Evolutionary conservation across 106 monocot species (phyloP), one percentile per base, ranked within the genome.

Genomic region (Acorus calamus): DNA sequence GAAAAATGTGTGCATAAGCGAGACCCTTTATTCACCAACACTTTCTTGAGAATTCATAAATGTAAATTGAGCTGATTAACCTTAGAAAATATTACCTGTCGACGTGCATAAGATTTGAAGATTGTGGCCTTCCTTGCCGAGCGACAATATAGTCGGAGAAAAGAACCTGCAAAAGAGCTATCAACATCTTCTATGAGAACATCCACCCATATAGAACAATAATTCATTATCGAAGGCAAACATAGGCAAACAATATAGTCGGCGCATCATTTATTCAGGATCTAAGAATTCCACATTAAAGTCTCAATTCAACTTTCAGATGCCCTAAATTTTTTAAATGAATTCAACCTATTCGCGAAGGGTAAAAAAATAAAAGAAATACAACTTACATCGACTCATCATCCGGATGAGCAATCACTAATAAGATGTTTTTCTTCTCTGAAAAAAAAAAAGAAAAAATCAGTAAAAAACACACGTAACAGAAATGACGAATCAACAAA

Each of bases 361-460:
- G 28, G 28, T 28, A 28, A 28, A 28, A 28, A 28, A 28, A 28
- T 28, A 28, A 28, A 28, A 28, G 28, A 28, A 28, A 28, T 28
- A 28, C 28, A 28, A 42, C 82, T 73, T 73, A 89, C 94, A 94
- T 94, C 49, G 94, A 94, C 64, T 94, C 94, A 60, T 94, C 94
- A 59, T 94, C 94, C 11, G 94, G 94, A 80, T 94, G 94, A 7
- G 89, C 94, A 54, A 86, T 59, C 13, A 94, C 86, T 13, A 94
- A 57, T 49, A 94, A 65, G 3, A 84, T 80, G 61, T 86, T 94
- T 49, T 65, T 77, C 53, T 61, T 81, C 73, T 75, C 28, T 28
- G 28, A 1, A 28, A 28, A 28, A n/a, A n/a, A n/a, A 28, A 28
- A 28, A 28, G 28, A 0, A 28, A 28, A 28, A 28, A 28, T 28